Evolutionary conservation across 192 early-diverging fungal species (phyloP), one percentile per base, ranked within the genome.

Genomic region (Entomortierella parvispora): DNA sequence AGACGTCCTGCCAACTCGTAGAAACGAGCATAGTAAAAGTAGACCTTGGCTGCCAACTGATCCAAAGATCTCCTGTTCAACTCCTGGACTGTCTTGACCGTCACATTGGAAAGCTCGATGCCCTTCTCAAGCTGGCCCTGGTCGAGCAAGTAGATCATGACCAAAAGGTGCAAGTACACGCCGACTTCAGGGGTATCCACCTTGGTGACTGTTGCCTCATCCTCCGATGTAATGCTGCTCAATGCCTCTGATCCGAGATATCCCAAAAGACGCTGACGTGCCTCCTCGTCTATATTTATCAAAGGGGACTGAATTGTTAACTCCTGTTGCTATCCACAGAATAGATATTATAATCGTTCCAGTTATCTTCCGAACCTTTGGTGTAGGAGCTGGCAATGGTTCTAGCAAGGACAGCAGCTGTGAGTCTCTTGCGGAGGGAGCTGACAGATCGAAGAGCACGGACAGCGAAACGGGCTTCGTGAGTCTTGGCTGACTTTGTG

Each of bases 21-120:
- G 79, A 96, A 95, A 31, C 96, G 90, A 37, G 94, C 90, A 81
- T 91, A 93, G 82, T 96, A 99, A 77, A 97, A 99, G 84, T 93
- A 96, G 23, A 97, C 80, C 54, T 93, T 91, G 48, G 96, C 96
- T 1, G 91, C 87, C 45, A 99, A 74, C 44, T 92, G 92, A 79
- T 99, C 98, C 69, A 98, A 56, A 0, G 95, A 96, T 69, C 97
- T 88, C 60, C 96, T 88, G 82, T 97, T 98, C 42, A 90, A 75
- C 10, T 79, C 71, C 58, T 89, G 83, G 34, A 94, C 81, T 44
- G 78, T 80, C 11, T 85, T 83, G 32, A 94, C 88, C 0, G 94
- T 86, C 22, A 82, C 82, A 17, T 85, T 86, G 2, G 93, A 84
- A 44, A 96, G 74, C 50, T 83, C 75, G 37, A 87, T 82, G 28